Percentiles rank a stretch among this genome's conserved stretches.
phyloP scores from a whole-genome alignment of 805 yeast species.

The Wickerhamiella occidentalis region DNA sequence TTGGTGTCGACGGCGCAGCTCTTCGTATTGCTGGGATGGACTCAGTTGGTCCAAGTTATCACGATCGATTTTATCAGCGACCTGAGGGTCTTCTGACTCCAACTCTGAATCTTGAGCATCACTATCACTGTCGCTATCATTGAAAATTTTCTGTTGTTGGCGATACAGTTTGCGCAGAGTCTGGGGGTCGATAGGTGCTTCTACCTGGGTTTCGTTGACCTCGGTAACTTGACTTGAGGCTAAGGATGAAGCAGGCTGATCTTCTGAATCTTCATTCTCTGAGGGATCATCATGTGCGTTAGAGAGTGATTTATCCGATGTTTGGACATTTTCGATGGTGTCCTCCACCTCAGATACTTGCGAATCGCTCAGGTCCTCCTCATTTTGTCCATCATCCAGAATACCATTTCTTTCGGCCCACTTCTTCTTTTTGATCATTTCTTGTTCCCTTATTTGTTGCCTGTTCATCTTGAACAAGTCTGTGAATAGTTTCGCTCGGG shows the following conservation, averaged over 20 bases:
- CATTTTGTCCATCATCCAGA: background rate
- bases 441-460: background rate
- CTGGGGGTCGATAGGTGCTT: background rate
- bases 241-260: background rate
- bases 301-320: background rate
- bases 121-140: constrained; percentile 3
- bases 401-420: background rate
- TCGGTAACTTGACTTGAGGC: background rate
- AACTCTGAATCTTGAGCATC: background rate
- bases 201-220: background rate
- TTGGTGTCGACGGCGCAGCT: constrained; percentile 4
- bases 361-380: background rate
- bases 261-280: too few species aligned
- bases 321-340: too few species aligned
- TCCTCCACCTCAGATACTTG: background rate
- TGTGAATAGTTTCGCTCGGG: background rate
- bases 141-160: background rate
- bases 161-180: background rate
- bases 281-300: background rate
- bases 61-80: background rate
- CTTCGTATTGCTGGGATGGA: constrained; percentile 3
- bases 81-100: background rate
- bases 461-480: background rate
- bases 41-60: background rate
- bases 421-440: background rate